Conservation (phyloP, 2,329 filamentous ascomycete species). For the Helotiales sp. region DNA sequence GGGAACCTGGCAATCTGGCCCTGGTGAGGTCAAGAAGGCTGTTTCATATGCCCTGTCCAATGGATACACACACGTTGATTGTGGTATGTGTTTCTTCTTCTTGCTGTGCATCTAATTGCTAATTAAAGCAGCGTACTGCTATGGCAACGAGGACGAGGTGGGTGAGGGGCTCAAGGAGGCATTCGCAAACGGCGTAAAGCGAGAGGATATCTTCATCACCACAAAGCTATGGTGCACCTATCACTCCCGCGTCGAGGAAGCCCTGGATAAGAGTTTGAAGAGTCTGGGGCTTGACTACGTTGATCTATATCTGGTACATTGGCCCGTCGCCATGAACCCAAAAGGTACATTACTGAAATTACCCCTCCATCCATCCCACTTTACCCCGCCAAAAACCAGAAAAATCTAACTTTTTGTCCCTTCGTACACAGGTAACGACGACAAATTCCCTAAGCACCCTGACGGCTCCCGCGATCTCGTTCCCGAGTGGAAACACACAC, state of each 20-base stretch:
- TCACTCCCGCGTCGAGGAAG: slow-evolving; percentile 70
- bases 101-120: neutral
- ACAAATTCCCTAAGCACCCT: slow-evolving; percentile 74
- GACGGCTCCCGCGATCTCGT: slow-evolving; percentile 78
- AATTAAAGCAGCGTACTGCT: slow-evolving; percentile 66
- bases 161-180: slow-evolving; percentile 75
- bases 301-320: slow-evolving; percentile 83
- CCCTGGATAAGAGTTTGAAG: slow-evolving; percentile 74
- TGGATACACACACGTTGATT: slow-evolving; percentile 61
- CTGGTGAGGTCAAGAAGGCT: slow-evolving; percentile 50
- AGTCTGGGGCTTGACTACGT: slow-evolving; percentile 79
- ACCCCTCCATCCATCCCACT: slow-evolving; percentile 32
- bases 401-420: neutral
- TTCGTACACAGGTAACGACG: slow-evolving; percentile 61
- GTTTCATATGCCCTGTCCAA: slow-evolving; percentile 48
- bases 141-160: slow-evolving; percentile 83
- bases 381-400: neutral
- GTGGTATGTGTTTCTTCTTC: slow-evolving; percentile 32
- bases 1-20: slow-evolving; percentile 51
- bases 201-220: slow-evolving; percentile 68
- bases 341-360: slow-evolving; percentile 54
- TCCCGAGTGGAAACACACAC: slow-evolving; percentile 69
- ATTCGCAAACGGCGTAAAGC: slow-evolving; percentile 61
- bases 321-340: slow-evolving; percentile 82
- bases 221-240: slow-evolving; percentile 77